phyloP scores from a whole-genome alignment of 73 alveolate species.

The Tetrahymena elliotti region DNA sequence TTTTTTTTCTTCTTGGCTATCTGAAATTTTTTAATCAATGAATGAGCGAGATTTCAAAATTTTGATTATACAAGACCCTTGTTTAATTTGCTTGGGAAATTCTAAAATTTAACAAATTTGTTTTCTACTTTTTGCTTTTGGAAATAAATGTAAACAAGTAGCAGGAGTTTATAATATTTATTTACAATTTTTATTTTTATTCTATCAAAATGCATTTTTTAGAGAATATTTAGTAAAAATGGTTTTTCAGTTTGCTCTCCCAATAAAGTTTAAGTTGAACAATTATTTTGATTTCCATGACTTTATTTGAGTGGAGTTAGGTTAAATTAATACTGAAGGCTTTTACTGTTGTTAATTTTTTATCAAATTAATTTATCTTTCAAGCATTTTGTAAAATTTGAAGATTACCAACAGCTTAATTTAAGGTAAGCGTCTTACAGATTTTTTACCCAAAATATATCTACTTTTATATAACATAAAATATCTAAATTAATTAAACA shows the following conservation, averaged over 20 bases:
- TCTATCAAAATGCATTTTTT: no score
- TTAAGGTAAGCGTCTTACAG: not conserved
- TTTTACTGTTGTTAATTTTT: not conserved
- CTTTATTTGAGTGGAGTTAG: not conserved
- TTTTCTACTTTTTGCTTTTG: not conserved
- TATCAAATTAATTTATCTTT: not conserved
- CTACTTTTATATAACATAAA: not conserved
- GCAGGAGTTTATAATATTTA: no score
- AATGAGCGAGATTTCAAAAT: no score
- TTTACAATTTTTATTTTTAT: no score
- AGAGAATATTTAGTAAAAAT: no score
- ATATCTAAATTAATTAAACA: not conserved
- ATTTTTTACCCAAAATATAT: not conserved
- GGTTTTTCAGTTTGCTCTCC: no score
- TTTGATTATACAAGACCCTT: not conserved
- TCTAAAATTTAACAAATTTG: not conserved
- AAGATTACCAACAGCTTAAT: not conserved
- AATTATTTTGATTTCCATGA: not conserved
- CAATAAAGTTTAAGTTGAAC: not conserved
- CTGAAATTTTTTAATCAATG: no score
- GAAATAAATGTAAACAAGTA: no score
- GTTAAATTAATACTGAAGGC: not conserved
- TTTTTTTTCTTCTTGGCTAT: no score
- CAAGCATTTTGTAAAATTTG: not conserved
- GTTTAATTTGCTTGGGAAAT: not conserved